Percentiles rank a stretch among this genome's conserved stretches.
These are phyloP conservation scores for Ceratocystis huliohia DNA, from an alignment of 2,329 filamentous ascomycete genomes.

Conservation along the genomic window DNA sequence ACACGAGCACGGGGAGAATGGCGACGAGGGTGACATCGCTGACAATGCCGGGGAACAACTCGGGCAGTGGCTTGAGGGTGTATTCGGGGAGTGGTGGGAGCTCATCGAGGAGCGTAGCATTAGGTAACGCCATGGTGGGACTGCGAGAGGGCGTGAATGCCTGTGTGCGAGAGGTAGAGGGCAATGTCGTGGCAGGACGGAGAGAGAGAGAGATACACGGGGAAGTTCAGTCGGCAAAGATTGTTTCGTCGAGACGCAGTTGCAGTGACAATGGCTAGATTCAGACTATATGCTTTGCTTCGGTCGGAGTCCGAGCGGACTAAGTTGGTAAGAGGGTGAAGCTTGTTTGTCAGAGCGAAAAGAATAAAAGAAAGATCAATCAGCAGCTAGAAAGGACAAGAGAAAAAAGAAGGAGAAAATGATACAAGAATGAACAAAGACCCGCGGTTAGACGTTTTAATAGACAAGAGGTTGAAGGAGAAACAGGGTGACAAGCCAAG, in stretches of 20 bases:
- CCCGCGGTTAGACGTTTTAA: constrained; percentile 4
- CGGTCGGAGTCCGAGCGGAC: not conserved
- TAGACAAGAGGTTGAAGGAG: not conserved
- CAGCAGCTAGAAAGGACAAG: not conserved
- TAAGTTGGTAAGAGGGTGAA: not conserved
- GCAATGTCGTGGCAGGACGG: too few species aligned
- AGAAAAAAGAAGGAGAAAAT: constrained; percentile 2
- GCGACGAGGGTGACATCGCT: constrained; percentile 71
- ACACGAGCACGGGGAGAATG: constrained; percentile 64
- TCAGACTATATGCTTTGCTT: not conserved
- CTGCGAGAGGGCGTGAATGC: not conserved
- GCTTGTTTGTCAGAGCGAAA: not conserved
- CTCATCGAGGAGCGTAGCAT: constrained; percentile 40
- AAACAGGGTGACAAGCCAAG: not conserved
- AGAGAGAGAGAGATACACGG: not conserved
- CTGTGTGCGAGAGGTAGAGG: not conserved
- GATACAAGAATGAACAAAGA: constrained; percentile 1
- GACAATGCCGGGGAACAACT: constrained; percentile 57
- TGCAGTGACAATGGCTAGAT: not conserved
- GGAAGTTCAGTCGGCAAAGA: not conserved
- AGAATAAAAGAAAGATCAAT: not conserved
- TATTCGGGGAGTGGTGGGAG: constrained; percentile 82
- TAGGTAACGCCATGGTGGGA: constrained; percentile 38
- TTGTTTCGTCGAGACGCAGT: too few species aligned
- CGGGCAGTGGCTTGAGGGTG: constrained; percentile 53